Conservation (phyloP, 2,329 filamentous ascomycete species). For the Trichoderma koningii region DNA sequence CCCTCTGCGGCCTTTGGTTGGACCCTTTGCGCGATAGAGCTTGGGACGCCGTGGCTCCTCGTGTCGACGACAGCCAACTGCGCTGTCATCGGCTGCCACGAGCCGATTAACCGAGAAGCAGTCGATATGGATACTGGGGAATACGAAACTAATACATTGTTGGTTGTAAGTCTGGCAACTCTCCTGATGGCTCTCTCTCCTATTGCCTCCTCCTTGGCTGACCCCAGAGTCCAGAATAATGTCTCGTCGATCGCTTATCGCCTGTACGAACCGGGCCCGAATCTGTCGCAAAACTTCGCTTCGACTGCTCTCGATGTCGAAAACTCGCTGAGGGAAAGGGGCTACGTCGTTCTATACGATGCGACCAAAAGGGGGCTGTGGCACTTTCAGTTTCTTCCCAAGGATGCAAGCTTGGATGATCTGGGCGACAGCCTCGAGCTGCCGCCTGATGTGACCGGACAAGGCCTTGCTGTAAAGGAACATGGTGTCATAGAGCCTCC, state of each 20-base stretch:
- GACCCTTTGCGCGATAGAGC: slow-evolving; percentile 26
- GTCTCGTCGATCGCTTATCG: slow-evolving; percentile 58
- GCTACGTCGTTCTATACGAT: slow-evolving; percentile 57
- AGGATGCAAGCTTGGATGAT: slow-evolving; percentile 41
- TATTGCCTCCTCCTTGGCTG: slow-evolving; percentile 27
- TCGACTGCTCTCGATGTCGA: slow-evolving; percentile 56
- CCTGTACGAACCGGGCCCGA: slow-evolving; percentile 54
- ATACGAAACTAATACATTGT: slow-evolving; percentile 63
- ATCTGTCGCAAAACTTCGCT: slow-evolving; percentile 48
- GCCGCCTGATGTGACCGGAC: slow-evolving; percentile 48
- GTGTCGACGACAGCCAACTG: slow-evolving; percentile 29
- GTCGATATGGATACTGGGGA: slow-evolving; percentile 64
- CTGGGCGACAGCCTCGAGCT: slow-evolving; percentile 39
- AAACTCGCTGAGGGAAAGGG: slow-evolving; percentile 52
- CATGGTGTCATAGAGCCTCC: slow-evolving; percentile 55
- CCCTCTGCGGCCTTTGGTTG: background rate
- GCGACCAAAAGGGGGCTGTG: slow-evolving; percentile 53
- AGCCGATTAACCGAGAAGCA: slow-evolving; percentile 37
- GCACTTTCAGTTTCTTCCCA: slow-evolving; percentile 54
- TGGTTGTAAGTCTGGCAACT: slow-evolving; percentile 51
- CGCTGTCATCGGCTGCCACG: slow-evolving; percentile 35
- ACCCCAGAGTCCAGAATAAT: slow-evolving; percentile 50
- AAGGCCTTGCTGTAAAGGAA: slow-evolving; percentile 49
- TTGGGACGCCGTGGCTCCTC: slow-evolving; percentile 27
- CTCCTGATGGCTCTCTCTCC: slow-evolving; percentile 18